Evolutionary conservation across 2,329 filamentous ascomycete species (phyloP).

Genomic region (Penicillium sp.): DNA sequence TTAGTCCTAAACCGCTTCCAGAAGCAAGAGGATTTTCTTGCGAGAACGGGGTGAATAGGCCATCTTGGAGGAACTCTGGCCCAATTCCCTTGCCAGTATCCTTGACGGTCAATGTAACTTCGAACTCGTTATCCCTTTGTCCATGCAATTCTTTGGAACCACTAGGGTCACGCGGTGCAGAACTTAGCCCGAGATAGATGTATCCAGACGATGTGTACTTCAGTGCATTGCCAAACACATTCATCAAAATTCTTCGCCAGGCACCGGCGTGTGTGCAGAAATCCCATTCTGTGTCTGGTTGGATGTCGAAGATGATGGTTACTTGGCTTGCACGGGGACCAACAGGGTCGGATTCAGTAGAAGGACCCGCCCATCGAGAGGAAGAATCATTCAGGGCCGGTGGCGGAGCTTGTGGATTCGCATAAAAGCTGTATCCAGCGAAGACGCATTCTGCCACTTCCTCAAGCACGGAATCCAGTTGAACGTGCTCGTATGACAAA

Average conservation of each 20-base stretch:
- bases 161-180: conserved; percentile 23
- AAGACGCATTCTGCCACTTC: conserved; percentile 28
- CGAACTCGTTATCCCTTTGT: conserved; percentile 1
- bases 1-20: conserved; percentile 41
- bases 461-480: conserved; percentile 25
- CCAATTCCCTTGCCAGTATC: conserved; percentile 36
- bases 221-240: conserved; percentile 51
- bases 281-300: conserved; percentile 43
- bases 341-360: background rate
- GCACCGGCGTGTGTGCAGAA: conserved; percentile 50
- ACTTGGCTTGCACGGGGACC: conserved; percentile 8
- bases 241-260: conserved; percentile 52
- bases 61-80: conserved; percentile 19
- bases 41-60: conserved; percentile 20
- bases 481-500: conserved; percentile 1
- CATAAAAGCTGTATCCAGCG: conserved; percentile 28
- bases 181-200: conserved; percentile 40
- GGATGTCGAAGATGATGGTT: conserved; percentile 43
- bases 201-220: conserved; percentile 50
- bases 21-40: conserved; percentile 21
- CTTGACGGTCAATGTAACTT: conserved; percentile 25
- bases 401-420: conserved; percentile 12
- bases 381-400: conserved; percentile 5
- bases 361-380: background rate
- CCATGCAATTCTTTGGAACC: conserved; percentile 21